A percentile compares a stretch with the other conserved stretches of the same genome.
Conservation (phyloP, 202 grass and related monocot species). For the Cymbopogon flexuosus region DNA sequence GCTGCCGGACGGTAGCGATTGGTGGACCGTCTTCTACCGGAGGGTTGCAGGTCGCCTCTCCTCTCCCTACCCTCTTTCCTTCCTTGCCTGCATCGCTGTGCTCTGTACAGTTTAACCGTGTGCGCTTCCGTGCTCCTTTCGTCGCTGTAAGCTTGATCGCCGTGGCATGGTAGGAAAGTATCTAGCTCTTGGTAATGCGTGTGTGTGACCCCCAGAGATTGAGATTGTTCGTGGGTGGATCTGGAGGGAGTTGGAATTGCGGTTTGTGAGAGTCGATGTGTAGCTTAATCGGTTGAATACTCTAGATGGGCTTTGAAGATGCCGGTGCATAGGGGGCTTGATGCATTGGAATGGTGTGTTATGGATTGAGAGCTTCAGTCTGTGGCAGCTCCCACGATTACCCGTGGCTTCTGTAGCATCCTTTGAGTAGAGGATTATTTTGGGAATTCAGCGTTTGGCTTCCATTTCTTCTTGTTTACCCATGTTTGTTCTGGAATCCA, state of each 20-base stretch:
- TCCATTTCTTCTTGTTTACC: constrained; percentile 17
- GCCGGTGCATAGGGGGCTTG: background rate
- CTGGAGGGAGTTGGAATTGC: constrained; percentile 8
- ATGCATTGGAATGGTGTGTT: background rate
- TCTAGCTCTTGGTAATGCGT: constrained; percentile 4
- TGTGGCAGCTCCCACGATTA: background rate
- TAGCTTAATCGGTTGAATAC: constrained; percentile 4
- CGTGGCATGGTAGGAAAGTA: background rate
- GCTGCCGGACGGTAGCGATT: constrained; percentile 36
- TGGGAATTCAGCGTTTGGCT: background rate
- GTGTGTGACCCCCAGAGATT: background rate
- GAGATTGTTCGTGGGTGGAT: constrained; percentile 16
- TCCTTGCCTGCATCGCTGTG: constrained; percentile 8
- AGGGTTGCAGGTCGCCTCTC: constrained; percentile 45
- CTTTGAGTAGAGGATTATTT: background rate
- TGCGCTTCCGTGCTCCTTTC: constrained; percentile 11
- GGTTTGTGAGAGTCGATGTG: background rate
- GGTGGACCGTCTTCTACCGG: constrained; percentile 47
- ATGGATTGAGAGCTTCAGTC: constrained; percentile 3
- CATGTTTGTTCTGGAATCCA: background rate
- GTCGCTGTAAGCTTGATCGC: background rate
- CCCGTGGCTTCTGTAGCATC: background rate
- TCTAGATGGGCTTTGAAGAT: background rate
- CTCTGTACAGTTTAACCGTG: background rate
- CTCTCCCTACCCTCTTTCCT: background rate